These are phyloP conservation scores for Prunus persica DNA, from an alignment of 306 rosid genomes.

Conservation along the genomic window DNA sequence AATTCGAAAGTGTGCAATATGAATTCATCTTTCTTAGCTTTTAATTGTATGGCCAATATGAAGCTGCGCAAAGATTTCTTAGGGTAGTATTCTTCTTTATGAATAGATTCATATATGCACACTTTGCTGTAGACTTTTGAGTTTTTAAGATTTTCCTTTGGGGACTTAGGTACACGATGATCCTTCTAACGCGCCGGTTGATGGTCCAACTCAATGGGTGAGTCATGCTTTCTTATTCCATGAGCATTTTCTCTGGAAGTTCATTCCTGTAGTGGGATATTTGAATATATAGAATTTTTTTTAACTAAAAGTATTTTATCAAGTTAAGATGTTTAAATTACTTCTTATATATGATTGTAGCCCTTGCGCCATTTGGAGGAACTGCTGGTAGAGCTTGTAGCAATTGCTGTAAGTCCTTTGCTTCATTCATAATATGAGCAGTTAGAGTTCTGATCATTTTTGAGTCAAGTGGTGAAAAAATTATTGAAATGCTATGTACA, in stretches of 20 bases:
- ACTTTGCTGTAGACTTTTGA: background rate
- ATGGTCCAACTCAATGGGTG: slow-evolving; percentile 99
- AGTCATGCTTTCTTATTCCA: slow-evolving; percentile 29
- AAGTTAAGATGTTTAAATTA: slow-evolving; percentile 7
- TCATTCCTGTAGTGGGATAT: slow-evolving; percentile 6
- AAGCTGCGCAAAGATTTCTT: slow-evolving; percentile 1
- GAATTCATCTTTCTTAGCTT: background rate
- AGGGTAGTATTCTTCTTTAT: background rate
- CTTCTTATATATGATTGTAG: slow-evolving; percentile 34
- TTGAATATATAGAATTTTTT: background rate
- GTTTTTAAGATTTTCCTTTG: slow-evolving; percentile 21
- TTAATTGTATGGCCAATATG: background rate
- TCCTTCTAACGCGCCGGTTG: slow-evolving; percentile 91
- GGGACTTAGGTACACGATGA: slow-evolving; percentile 82
- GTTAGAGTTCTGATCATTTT: slow-evolving; percentile 1
- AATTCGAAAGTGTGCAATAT: background rate
- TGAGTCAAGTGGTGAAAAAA: background rate
- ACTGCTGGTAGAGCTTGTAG: slow-evolving; percentile 86
- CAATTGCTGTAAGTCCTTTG: slow-evolving; percentile 77
- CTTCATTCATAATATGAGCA: slow-evolving; percentile 2
- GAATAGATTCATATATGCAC: background rate
- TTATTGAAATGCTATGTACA: background rate
- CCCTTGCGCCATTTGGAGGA: slow-evolving; percentile 94
- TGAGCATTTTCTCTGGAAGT: slow-evolving; percentile 6
- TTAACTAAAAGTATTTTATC: slow-evolving; percentile 1